Conservation (phyloP, 2,329 filamentous ascomycete species). For the Monosporascus sp. region DNA sequence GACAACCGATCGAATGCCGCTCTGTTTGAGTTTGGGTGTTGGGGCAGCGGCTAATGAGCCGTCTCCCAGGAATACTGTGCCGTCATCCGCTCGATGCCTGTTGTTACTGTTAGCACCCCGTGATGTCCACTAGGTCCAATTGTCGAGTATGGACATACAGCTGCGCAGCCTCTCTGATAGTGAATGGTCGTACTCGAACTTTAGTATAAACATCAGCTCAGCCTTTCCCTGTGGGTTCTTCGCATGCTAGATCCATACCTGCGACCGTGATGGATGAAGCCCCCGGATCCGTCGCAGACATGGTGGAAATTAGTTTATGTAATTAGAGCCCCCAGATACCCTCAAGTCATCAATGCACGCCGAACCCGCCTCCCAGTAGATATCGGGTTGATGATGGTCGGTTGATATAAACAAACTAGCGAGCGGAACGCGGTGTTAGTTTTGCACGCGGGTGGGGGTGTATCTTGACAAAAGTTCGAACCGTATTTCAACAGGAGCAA, state of each 20-base stretch:
- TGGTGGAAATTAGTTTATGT: slow-evolving; percentile 15
- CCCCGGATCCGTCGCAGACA: slow-evolving; percentile 36
- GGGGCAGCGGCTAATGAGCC: slow-evolving; percentile 87
- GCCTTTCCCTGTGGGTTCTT: not conserved
- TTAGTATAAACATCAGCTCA: slow-evolving; percentile 23
- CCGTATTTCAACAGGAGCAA: not conserved
- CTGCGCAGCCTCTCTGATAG: slow-evolving; percentile 91
- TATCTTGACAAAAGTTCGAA: not conserved
- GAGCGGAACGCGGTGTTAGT: not conserved
- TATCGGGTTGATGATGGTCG: not conserved
- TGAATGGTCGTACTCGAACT: slow-evolving; percentile 69
- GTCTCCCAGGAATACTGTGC: slow-evolving; percentile 89
- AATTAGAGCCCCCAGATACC: slow-evolving; percentile 1
- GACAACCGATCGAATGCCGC: slow-evolving; percentile 85
- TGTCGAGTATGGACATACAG: slow-evolving; percentile 45
- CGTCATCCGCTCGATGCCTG: slow-evolving; percentile 69
- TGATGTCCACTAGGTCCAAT: not conserved
- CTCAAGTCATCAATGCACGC: slow-evolving; percentile 4
- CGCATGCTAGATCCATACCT: slow-evolving; percentile 33
- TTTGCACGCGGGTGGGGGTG: not conserved
- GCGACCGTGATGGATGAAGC: slow-evolving; percentile 56
- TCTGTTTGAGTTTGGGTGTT: slow-evolving; percentile 76
- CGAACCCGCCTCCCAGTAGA: not conserved
- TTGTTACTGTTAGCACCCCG: slow-evolving; percentile 6
- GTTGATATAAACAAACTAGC: not conserved